Percentiles rank a stretch among this genome's conserved stretches.
Evolutionary conservation across 2,329 filamentous ascomycete genomes (phyloP).

Genomic region (Chrysosphaeria jannelii): DNA sequence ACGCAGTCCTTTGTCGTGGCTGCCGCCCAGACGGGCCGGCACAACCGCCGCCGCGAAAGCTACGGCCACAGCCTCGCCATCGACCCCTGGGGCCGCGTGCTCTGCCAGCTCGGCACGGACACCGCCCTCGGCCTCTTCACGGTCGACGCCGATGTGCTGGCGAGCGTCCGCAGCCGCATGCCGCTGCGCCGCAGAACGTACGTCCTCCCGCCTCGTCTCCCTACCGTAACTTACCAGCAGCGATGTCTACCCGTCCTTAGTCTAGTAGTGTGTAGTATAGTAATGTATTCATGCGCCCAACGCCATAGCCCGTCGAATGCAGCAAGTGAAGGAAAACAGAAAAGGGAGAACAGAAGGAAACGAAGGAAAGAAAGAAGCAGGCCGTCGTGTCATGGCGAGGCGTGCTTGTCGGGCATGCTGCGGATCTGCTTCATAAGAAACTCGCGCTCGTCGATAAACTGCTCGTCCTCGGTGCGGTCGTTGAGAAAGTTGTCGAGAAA

Average conservation of each 20-base stretch:
- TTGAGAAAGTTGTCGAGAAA: constrained; percentile 83
- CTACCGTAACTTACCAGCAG: constrained; percentile 1
- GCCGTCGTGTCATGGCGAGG: constrained; percentile 10
- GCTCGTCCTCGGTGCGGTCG: constrained; percentile 86
- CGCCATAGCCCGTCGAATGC: too few relatives aligned
- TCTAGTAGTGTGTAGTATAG: too few relatives aligned
- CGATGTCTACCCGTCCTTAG: constrained; percentile 4
- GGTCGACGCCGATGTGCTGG: constrained; percentile 22
- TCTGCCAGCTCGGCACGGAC: constrained; percentile 29
- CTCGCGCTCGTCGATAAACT: constrained; percentile 93
- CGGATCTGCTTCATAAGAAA: constrained; percentile 88
- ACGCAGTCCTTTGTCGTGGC: constrained; percentile 69
- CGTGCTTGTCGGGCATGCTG: constrained; percentile 28
- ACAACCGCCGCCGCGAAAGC: constrained; percentile 30
- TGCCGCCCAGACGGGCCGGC: constrained; percentile 49
- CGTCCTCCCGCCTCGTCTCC: constrained; percentile 7
- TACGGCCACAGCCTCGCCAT: constrained; percentile 71
- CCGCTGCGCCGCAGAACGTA: constrained; percentile 20
- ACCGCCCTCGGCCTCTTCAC: constrained; percentile 17
- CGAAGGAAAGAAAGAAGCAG: not conserved
- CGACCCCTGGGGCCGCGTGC: constrained; percentile 57
- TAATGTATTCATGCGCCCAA: too few relatives aligned
- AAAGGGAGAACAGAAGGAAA: not conserved
- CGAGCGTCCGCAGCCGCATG: constrained; percentile 19
- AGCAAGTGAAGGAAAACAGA: not conserved